Conservation (phyloP, 2,329 filamentous ascomycete genomes). For the Pseudogymnoascus sp. region DNA sequence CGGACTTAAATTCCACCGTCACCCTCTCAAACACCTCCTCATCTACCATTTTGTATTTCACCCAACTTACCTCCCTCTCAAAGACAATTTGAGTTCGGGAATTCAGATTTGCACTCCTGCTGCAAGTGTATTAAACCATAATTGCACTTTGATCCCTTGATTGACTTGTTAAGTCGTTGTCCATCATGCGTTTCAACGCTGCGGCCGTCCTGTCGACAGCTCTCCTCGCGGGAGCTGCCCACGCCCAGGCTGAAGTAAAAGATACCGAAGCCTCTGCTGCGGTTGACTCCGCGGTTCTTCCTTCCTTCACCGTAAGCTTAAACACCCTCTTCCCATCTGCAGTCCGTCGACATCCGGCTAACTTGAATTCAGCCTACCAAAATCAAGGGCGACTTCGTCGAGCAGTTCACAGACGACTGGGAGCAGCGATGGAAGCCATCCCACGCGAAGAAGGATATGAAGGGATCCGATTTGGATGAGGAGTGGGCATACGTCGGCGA, state of each 20-base stretch:
- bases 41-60: conserved; percentile 21
- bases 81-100: conserved; percentile 7
- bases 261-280: conserved; percentile 35
- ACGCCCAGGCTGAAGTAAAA: conserved; percentile 48
- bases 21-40: conserved; percentile 1
- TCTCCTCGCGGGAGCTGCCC: conserved; percentile 59
- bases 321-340: not conserved
- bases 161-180: conserved; percentile 17
- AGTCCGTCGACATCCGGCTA: not conserved
- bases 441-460: conserved; percentile 85
- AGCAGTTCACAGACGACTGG: conserved; percentile 98
- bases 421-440: conserved; percentile 88
- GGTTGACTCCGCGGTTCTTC: conserved; percentile 23
- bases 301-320: conserved; percentile 19
- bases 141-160: conserved; percentile 12
- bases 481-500: conserved; percentile 97
- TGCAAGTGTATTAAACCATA: conserved; percentile 7
- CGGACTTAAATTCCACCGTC: conserved; percentile 5
- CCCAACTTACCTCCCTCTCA: not conserved
- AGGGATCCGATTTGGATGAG: conserved; percentile 64
- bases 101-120: not conserved
- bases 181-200: conserved; percentile 76
- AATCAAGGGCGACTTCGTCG: conserved; percentile 88
- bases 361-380: conserved; percentile 58
- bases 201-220: conserved; percentile 69